A percentile compares a stretch with the other conserved stretches of the same genome.
These are phyloP conservation scores for Colletotrichum somersetense DNA, from an alignment of 2,329 filamentous ascomycete genomes.

Conservation along the genomic window DNA sequence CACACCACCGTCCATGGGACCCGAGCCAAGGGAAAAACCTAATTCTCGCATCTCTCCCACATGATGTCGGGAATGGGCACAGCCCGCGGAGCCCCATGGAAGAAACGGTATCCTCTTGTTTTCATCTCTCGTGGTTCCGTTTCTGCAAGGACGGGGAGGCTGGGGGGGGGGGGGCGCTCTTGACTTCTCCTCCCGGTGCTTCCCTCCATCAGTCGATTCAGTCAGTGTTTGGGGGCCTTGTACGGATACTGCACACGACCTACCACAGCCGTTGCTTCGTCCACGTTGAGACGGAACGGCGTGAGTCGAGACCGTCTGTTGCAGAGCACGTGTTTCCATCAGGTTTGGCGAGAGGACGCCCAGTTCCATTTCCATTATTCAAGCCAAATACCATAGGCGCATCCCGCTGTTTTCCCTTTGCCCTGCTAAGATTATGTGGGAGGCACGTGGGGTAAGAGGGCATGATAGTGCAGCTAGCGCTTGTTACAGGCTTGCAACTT, in stretches of 20 bases:
- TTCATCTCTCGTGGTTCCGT: constrained; percentile 26
- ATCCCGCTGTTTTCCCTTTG: constrained; percentile 3
- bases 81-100: constrained; percentile 23
- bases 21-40: not conserved
- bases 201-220: not conserved
- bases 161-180: too few relatives aligned
- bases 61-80: constrained; percentile 4
- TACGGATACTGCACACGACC: not conserved
- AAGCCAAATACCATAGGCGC: not conserved
- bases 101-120: constrained; percentile 22
- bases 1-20: not conserved
- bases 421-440: not conserved
- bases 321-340: constrained; percentile 34
- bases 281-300: constrained; percentile 36
- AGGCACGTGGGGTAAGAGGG: constrained; percentile 1
- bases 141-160: not conserved
- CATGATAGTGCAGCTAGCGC: constrained; percentile 9
- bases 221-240: too few relatives aligned
- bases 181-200: not conserved
- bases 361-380: constrained; percentile 1
- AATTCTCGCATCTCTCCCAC: constrained; percentile 7
- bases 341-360: constrained; percentile 16
- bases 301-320: constrained; percentile 14
- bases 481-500: constrained; percentile 1
- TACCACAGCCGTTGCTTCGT: constrained; percentile 28